Evolutionary conservation across 2,329 filamentous ascomycete genomes (phyloP).

Genomic region (Paramyrothecium roridum): DNA sequence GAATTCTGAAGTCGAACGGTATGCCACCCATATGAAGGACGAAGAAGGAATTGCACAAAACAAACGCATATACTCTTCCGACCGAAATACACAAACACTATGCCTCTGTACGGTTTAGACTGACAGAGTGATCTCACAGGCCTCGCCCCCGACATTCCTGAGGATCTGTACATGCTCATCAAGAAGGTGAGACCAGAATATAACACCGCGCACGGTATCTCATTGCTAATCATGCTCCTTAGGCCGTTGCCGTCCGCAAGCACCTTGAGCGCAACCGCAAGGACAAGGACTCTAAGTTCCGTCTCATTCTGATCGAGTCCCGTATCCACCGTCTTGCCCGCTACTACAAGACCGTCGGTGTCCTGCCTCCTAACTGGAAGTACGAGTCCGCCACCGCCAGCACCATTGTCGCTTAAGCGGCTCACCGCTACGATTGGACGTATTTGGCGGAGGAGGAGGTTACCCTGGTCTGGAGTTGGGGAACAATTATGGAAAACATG

Average conservation of each 20-base stretch:
- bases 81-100: conserved; percentile 24
- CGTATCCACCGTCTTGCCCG: conserved; percentile 99
- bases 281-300: conserved; percentile 99
- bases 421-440: conserved; percentile 13
- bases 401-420: conserved; percentile 83
- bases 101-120: conserved; percentile 90
- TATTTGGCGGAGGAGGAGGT: conserved; percentile 26
- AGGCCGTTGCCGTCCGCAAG: conserved; percentile 99
- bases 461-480: conserved; percentile 42
- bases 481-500: conserved; percentile 36
- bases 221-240: background rate
- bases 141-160: conserved; percentile 96
- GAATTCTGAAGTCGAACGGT: conserved; percentile 97
- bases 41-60: conserved; percentile 16
- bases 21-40: conserved; percentile 49
- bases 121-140: conserved; percentile 94
- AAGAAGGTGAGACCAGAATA: conserved; percentile 75
- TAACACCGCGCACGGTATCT: background rate
- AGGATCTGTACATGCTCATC: conserved; percentile 99
- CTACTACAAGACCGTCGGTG: conserved; percentile 97
- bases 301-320: conserved; percentile 99
- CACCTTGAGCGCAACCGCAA: conserved; percentile 99
- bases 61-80: conserved; percentile 20
- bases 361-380: conserved; percentile 90
- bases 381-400: conserved; percentile 97